Evolutionary conservation across 2,329 filamentous ascomycete genomes (phyloP), one percentile per base, ranked within the genome.

Genomic region (Cladosporium sp.): DNA sequence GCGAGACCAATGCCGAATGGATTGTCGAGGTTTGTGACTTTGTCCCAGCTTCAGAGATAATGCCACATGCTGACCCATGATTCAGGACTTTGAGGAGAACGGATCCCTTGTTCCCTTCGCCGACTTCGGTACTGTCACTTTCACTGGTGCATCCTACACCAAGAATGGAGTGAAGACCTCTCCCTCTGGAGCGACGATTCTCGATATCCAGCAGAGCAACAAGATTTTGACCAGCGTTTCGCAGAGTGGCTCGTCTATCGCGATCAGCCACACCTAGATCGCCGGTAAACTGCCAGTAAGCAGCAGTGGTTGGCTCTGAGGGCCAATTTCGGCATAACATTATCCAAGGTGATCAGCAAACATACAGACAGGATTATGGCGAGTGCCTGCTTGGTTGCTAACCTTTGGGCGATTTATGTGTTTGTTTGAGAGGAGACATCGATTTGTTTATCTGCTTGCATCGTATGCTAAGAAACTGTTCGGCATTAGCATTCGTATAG

Each of bases 1-100:
- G 82, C 70, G 79, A 85, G 70, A 81, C 82, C 70, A 87, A 87
- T 67, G 86, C 85, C 13, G 86, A 88, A 72, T 89, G 86, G 85
- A 88, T 88, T 69, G 85, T 88, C 16, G 86, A 88, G 46, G 46
- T 49, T n/a, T 26, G 46, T 11, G 6, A 16, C 26, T 14, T 3
- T 26, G 46, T 11, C 10, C 1, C 26, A 2, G 11, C 1, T 14
- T 16, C 1, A 49, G 21, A 28, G 28, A 28, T 28, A 28, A 28
- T 28, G 28, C 28, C 28, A 28, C 28, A 28, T 26, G 23, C 46
- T 49, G 21, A 49, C 46, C 7, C 7, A 3, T 4, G 10, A 14
- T 16, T 2, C 21, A 49, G 76, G 84, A 85, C 65, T 85, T 83
- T 68, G 75, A 80, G 66, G 68, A 73, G 3, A 75, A 76, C 46